These are phyloP conservation scores for Dendrobium nobile DNA, from an alignment of 106 monocot species.

Conservation along the genomic window DNA sequence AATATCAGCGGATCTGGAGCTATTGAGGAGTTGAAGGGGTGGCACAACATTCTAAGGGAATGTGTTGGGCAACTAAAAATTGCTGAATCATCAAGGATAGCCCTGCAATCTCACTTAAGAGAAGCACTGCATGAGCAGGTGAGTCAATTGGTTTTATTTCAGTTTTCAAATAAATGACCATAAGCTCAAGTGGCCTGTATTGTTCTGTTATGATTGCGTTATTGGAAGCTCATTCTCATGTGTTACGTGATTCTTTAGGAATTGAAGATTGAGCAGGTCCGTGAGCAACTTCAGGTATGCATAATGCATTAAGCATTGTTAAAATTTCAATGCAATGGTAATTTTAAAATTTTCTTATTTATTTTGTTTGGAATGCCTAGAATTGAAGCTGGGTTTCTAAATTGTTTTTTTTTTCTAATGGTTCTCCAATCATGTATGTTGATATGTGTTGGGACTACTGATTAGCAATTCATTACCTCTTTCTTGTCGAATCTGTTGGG, in stretches of 20 bases:
- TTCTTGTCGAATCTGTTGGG: too few relatives aligned
- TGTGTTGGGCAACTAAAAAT: conserved; percentile 54
- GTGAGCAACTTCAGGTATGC: conserved; percentile 49
- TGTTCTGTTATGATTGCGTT: not conserved
- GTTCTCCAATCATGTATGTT: not conserved
- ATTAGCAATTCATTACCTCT: too few relatives aligned
- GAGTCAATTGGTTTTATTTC: not conserved
- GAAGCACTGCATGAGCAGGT: conserved; percentile 69
- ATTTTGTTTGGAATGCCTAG: not conserved
- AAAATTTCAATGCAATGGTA: not conserved
- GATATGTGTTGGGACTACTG: not conserved
- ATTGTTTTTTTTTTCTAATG: not conserved
- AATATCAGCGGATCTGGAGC: conserved; percentile 28
- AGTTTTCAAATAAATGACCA: not conserved
- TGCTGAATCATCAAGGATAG: conserved; percentile 39
- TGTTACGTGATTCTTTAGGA: conserved; percentile 31
- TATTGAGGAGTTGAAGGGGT: conserved; percentile 45
- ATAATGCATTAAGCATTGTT: conserved; percentile 4
- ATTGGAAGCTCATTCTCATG: not conserved
- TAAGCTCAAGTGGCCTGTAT: not conserved
- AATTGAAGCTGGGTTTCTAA: not conserved
- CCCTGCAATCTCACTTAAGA: conserved; percentile 45
- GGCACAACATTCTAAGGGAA: conserved; percentile 37
- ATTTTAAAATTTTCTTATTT: not conserved
- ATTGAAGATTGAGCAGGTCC: conserved; percentile 35